phyloP scores from a whole-genome alignment of 768 basidiomycete genomes.

The Russula vinacea region DNA sequence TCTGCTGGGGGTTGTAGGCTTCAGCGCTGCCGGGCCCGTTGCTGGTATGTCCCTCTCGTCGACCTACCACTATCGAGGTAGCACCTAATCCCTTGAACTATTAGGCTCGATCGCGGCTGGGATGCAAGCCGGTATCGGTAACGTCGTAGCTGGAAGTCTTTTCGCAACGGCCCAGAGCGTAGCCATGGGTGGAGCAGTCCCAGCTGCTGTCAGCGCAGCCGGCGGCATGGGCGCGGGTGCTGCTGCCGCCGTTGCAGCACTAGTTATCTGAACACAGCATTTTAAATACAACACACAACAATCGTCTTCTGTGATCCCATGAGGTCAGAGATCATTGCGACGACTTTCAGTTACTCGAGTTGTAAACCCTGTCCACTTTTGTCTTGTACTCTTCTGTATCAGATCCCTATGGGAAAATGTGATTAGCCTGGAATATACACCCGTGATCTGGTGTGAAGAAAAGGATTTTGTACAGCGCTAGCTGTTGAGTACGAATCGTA shows the following conservation, averaged over 20 bases:
- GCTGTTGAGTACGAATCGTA: too few relatives aligned
- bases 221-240: background rate
- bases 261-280: background rate
- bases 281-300: background rate
- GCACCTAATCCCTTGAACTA: background rate
- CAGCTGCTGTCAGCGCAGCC: background rate
- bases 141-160: conserved; percentile 15
- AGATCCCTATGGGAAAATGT: background rate
- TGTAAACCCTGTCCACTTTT: background rate
- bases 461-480: background rate
- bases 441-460: background rate
- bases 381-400: background rate
- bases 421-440: background rate
- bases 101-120: conserved; percentile 18
- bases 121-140: conserved; percentile 20
- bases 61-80: too few relatives aligned
- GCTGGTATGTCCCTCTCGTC: background rate
- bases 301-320: background rate
- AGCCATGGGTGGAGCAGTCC: conserved; percentile 18
- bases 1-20: background rate
- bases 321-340: background rate
- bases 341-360: background rate
- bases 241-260: background rate
- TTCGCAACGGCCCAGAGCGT: conserved; percentile 18
- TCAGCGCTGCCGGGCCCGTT: background rate